Evolutionary conservation across 2,329 filamentous ascomycete genomes (phyloP), one percentile per base, ranked within the genome.

Genomic region (Trichophyton simii): DNA sequence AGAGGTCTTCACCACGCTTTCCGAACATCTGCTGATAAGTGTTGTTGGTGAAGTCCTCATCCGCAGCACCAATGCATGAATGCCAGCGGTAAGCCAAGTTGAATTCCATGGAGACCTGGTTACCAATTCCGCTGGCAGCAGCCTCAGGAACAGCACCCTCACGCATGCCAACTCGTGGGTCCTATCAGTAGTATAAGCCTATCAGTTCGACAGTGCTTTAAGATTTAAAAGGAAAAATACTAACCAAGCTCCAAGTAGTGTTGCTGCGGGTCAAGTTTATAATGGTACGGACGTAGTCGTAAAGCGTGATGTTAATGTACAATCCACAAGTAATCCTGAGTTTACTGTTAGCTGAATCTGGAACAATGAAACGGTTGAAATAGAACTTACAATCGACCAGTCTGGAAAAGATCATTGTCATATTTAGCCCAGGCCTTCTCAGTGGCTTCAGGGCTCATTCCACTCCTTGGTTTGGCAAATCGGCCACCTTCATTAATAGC

Each of bases 21-120:
- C 64, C 64, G 18, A 67, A 66, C 15, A 65, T 20, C 8, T 64
- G 70, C 0, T 72, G 69, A 67, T 85, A 87, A 65, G 85, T 81
- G 3, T 83, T 79, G 64, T 87, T 78, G 15, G 88, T 84, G 87
- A 87, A 91, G 63, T 82, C 78, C 66, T 89, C 87, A 67, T 91
- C 88, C 65, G 82, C 83, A 59, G 82, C 79, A 3, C 77, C 78
- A 65, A 90, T 85, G 66, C 84, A 85, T 2, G 86, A 87, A 73
- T 91, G 87, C 60, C 66, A 66, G 1, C 79, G 74, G 65, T 82
- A 82, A 7, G 81, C 71, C 31, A 82, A 69, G 64, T 82, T 81
- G 68, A 82, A 82, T 65, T 82, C 80, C 34, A 76, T 75, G 2
- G 75, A 76, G 48, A 79, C 77, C 63, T 81, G 79, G 64, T 82